These are phyloP conservation scores for Ogataea pini DNA, from an alignment of 805 yeast genomes.

Conservation along the genomic window DNA sequence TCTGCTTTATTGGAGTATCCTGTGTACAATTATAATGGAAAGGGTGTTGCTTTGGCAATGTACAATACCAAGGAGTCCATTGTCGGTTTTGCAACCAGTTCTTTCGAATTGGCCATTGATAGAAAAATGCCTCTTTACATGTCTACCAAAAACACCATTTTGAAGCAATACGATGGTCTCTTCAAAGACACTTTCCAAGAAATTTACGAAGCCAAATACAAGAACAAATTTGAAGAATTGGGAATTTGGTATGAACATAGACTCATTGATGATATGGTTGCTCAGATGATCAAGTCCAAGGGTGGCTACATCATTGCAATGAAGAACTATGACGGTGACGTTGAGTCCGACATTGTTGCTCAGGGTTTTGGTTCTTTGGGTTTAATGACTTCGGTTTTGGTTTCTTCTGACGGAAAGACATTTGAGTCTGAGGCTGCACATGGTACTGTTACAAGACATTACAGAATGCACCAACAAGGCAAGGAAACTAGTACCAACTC, in stretches of 20 bases:
- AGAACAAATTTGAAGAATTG: conserved; percentile 64
- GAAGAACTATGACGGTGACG: conserved; percentile 98
- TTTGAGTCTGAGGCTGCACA: conserved; percentile 99
- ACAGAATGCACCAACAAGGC: conserved; percentile 93
- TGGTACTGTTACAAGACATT: conserved; percentile 97
- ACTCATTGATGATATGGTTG: conserved; percentile 97
- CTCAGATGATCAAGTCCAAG: conserved; percentile 94
- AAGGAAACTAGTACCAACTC: conserved; percentile 97
- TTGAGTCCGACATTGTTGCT: conserved; percentile 93
- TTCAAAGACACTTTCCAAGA: conserved; percentile 92
- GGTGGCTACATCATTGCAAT: conserved; percentile 96
- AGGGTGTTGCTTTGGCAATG: conserved; percentile 90
- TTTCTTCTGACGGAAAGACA: conserved; percentile 95
- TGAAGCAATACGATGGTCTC: conserved; percentile 91
- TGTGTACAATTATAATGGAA: conserved; percentile 66
- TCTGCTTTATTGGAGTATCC: conserved; percentile 53
- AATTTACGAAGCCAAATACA: conserved; percentile 70
- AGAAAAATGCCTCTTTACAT: conserved; percentile 79
- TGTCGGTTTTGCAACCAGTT: conserved; percentile 86
- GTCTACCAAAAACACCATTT: conserved; percentile 92
- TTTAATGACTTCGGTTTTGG: conserved; percentile 93
- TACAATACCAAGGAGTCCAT: conserved; percentile 94
- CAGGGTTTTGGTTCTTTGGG: conserved; percentile 98
- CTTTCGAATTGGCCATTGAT: conserved; percentile 83
- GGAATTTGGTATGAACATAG: conserved; percentile 98